Base-by-base conservation (phyloP, 805 yeast genomes). In the Pichia thaimueangensis region DNA sequence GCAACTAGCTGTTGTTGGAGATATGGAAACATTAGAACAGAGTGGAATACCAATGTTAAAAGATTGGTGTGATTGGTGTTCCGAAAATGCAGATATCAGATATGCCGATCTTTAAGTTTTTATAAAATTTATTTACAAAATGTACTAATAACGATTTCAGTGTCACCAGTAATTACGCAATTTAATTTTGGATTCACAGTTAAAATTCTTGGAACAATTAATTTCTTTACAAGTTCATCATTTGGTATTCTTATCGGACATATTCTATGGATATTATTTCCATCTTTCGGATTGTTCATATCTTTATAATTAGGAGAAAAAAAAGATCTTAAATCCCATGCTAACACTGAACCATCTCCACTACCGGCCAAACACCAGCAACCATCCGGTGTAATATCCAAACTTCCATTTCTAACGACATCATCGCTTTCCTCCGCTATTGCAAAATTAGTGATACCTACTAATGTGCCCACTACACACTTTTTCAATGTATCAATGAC, bases 1-100 rank as follows among this genome's bases (percentile, higher is more conserved):
- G 45, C 97, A 89, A 53, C 65, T 91, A 6, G 85, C 93, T 55
- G 74, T 91, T 1, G 66, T 93, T 40, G 97, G 97, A 1, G 94
- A 93, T 58, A 71, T 84, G 69, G 95, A 85, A 53, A 73, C 86
- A 2, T 57, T 88, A 38, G 60, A 65, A 25, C 55, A 63, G 23
- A 62, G 73, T 38, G 62, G 65, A 3, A 67, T 67, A 5, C 56
- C 57, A 22, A 85, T 76, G 51, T 64, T 88, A 42, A 66, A 68
- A 35, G 60, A 69, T 17, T 86, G 96, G 95, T 76, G 76, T 8
- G 58, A 67, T 6, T 81, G 82, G 80, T 80, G 79, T 41, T 88
- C 80, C 51, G 77, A 77, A 2, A 64, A 76, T 45, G 78, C 72
- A 5, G 91, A 84, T 35, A 60, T 86, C 6, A 64, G 82, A 47